Base-by-base conservation (phyloP, 371 early-diverging fungal genomes). In the Modicella reniformis region DNA sequence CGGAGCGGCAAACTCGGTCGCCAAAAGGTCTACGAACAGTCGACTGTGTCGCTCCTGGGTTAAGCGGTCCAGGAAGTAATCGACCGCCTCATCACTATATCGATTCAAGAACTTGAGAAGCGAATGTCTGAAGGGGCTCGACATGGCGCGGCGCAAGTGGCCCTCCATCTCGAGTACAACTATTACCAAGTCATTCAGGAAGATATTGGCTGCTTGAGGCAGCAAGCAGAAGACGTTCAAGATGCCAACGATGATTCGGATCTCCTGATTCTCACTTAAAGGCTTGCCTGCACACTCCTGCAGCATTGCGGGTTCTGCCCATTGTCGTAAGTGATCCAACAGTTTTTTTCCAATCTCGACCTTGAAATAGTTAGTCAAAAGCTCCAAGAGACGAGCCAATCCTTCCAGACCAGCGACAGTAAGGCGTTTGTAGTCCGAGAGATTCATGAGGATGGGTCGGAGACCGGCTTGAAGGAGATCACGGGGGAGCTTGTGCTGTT, bases 311-410 rank as follows among this genome's bases (percentile, higher is more conserved):
- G 95, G 95, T 28, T 92, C 93, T 17, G 98, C 97, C 97, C 96
- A 97, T 62, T 90, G 88, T 29, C 91, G 88, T 56, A 99, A 76
- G 74, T 99, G 97, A 71, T 99, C 99, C 58, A 99, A 69, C n/a
- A 99, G 84, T 85, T 98, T 98, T 63, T 91, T 92, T 29, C 99
- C 99, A 40, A 99, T 97, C 71, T 99, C 98, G 13, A 95, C 96
- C 80, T 98, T 99, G 82, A 99, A 99, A 75, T 98, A 99, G 79
- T 93, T 95, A 32, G 95, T 95, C 68, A 99, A 75, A 0, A 99
- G 87, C 75, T 97, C 94, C 47, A 99, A 80, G 25, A 99, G 85
- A 7, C 98, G 88, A 0, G 96, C 97, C 32, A 99, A 81, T 0
- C 98, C 98, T 57, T 98, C 97, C 10, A 99, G 81, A 30, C 93